These are phyloP conservation scores for Tirmania nivea DNA, from an alignment of 495 filamentous ascomycete species.

Conservation along the genomic window DNA sequence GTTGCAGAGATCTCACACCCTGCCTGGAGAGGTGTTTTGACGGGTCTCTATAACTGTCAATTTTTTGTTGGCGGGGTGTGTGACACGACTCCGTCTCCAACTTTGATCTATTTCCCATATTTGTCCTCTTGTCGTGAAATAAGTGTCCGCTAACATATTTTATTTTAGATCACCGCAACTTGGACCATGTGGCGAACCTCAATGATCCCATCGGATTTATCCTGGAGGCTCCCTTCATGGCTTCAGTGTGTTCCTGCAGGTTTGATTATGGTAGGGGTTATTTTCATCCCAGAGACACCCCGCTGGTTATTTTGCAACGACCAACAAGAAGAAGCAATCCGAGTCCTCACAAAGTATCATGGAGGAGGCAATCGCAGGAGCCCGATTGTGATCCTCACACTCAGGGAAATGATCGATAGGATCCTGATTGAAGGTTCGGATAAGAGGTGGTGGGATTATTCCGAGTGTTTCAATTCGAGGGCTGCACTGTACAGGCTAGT, in stretches of 20 bases:
- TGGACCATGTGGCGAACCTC: constrained; percentile 28
- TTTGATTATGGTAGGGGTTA: constrained; percentile 21
- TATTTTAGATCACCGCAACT: constrained; percentile 28
- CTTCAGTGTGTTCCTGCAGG: constrained; percentile 37
- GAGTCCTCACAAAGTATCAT: constrained; percentile 34
- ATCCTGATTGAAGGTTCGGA: constrained; percentile 33
- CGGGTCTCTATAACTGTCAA: constrained; percentile 34
- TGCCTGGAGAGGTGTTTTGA: constrained; percentile 38
- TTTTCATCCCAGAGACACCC: constrained; percentile 25
- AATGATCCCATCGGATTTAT: constrained; percentile 30
- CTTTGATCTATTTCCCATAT: constrained; percentile 5
- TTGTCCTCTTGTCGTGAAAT: constrained; percentile 10
- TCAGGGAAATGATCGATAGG: constrained; percentile 35
- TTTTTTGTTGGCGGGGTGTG: constrained; percentile 20
- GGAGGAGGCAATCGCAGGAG: constrained; percentile 21
- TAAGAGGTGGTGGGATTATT: constrained; percentile 48
- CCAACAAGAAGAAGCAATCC: constrained; percentile 26
- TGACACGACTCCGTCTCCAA: constrained; percentile 10
- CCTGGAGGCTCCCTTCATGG: constrained; percentile 39
- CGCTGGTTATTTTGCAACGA: constrained; percentile 12
- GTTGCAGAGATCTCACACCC: constrained; percentile 49
- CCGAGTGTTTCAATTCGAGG: constrained; percentile 37
- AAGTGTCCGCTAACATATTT: not conserved
- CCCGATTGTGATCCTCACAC: constrained; percentile 32
- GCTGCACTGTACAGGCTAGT: constrained; percentile 34